A percentile compares a stretch with the other conserved stretches of the same genome.
These are phyloP conservation scores for Marasmius tenuissimus DNA, from an alignment of 1,284 basidiomycete species.

Conservation along the genomic window DNA sequence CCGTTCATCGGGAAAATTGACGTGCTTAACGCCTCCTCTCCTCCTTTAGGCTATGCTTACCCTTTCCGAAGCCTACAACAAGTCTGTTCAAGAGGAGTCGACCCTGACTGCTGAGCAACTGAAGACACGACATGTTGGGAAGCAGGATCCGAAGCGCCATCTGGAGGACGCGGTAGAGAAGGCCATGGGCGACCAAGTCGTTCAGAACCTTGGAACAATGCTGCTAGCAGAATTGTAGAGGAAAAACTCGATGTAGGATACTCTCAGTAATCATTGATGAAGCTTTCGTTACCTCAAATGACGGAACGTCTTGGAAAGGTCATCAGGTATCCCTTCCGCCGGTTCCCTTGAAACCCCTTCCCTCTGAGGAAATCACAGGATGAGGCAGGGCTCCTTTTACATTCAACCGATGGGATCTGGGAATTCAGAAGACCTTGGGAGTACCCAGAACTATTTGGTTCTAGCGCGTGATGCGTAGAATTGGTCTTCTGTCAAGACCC, in stretches of 20 bases:
- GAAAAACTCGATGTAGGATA: constrained; percentile 9
- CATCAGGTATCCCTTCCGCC: not conserved
- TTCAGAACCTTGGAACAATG: constrained; percentile 92
- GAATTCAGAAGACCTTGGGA: no score
- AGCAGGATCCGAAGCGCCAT: constrained; percentile 97
- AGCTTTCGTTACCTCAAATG: not conserved
- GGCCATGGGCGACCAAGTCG: constrained; percentile 94
- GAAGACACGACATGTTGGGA: constrained; percentile 95
- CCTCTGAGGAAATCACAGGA: not conserved
- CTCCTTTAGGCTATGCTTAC: constrained; percentile 81
- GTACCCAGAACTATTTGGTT: no score
- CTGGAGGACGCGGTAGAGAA: constrained; percentile 96
- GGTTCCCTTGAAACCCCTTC: not conserved
- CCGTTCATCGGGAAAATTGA: constrained; percentile 3
- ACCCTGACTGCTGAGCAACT: constrained; percentile 88
- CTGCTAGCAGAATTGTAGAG: constrained; percentile 79
- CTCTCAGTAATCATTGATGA: not conserved
- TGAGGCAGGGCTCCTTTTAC: not conserved
- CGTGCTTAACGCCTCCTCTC: constrained; percentile 16
- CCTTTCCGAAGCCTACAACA: constrained; percentile 91
- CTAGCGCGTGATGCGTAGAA: no score
- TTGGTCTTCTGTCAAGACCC: no score
- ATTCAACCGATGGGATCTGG: not conserved
- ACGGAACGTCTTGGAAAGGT: not conserved
- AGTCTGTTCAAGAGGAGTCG: constrained; percentile 94